A percentile compares a stretch with the other conserved stretches of the same genome.
Evolutionary conservation across 2,329 filamentous ascomycete species (phyloP).

Genomic region (Neonectria punicea): DNA sequence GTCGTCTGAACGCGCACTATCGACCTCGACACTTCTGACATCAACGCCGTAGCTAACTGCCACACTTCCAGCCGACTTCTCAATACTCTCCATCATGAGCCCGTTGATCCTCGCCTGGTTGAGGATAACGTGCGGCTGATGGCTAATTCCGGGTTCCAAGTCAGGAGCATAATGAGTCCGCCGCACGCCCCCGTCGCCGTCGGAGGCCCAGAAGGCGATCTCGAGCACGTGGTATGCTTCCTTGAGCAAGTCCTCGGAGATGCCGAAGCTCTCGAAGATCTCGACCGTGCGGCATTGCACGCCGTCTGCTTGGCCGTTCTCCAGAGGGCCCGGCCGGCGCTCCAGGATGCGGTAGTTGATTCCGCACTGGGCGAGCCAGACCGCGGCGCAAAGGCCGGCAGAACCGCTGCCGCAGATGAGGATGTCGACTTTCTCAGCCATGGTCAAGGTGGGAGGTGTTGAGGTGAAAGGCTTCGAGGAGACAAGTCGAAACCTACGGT

Average conservation of each 20-base stretch:
- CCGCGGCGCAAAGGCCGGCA: constrained; percentile 29
- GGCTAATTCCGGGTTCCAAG: constrained; percentile 20
- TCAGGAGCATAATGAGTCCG: constrained; percentile 22
- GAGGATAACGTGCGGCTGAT: constrained; percentile 32
- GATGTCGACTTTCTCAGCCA: constrained; percentile 17
- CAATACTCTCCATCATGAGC: constrained; percentile 25
- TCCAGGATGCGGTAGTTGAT: constrained; percentile 30
- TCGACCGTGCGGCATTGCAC: constrained; percentile 55
- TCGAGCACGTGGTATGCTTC: constrained; percentile 69
- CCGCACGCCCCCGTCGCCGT: constrained; percentile 8
- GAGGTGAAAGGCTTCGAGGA: background rate
- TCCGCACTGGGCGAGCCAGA: constrained; percentile 29
- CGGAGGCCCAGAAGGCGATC: constrained; percentile 62
- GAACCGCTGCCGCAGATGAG: constrained; percentile 32
- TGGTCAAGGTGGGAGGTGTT: background rate
- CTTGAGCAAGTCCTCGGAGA: constrained; percentile 63
- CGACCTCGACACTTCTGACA: constrained; percentile 27
- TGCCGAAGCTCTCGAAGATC: constrained; percentile 68
- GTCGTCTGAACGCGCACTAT: background rate
- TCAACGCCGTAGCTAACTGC: constrained; percentile 31
- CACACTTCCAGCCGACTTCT: background rate
- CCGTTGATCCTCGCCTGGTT: constrained; percentile 32
- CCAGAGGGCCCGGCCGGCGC: constrained; percentile 23
- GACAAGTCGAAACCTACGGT: background rate
- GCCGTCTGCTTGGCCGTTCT: constrained; percentile 31